A percentile compares a stretch with the other conserved stretches of the same genome.
These are phyloP conservation scores for Daldinia sp. DNA, from an alignment of 2,329 filamentous ascomycete genomes.

Conservation along the genomic window DNA sequence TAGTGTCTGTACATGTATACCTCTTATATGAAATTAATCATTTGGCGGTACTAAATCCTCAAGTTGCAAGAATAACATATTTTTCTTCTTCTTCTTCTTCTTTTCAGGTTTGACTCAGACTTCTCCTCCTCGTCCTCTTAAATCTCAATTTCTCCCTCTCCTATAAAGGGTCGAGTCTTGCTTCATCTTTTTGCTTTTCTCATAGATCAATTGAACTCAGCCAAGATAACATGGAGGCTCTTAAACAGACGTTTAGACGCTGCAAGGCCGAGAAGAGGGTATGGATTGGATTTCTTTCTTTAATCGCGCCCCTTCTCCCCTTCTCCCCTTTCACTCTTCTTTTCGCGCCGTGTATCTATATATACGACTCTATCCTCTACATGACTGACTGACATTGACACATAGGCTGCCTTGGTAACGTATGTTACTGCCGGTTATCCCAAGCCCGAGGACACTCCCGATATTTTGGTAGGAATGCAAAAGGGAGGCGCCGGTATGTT, in stretches of 20 bases:
- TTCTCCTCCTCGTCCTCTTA: neutral
- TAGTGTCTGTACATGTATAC: no score
- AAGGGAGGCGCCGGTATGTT: conserved; percentile 84
- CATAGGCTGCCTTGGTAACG: conserved; percentile 83
- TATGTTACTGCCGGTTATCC: conserved; percentile 97
- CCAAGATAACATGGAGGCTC: conserved; percentile 58
- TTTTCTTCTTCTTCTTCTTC: no score
- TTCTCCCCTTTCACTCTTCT: neutral
- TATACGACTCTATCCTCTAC: no score
- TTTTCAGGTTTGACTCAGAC: neutral
- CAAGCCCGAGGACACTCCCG: conserved; percentile 79
- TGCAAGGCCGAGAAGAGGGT: conserved; percentile 68
- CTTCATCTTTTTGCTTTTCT: neutral
- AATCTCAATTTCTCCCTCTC: neutral
- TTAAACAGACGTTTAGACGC: conserved; percentile 66
- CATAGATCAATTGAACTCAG: conserved; percentile 17
- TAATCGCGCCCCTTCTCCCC: no score
- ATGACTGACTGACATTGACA: conserved; percentile 13
- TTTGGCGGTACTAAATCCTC: neutral
- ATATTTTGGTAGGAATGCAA: conserved; percentile 88
- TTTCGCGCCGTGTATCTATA: neutral
- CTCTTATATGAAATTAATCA: neutral
- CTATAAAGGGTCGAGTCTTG: conserved; percentile 12
- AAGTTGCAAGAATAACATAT: neutral
- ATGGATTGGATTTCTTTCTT: conserved; percentile 20